Evolutionary conservation across 2,329 filamentous ascomycete species (phyloP), one percentile per base, ranked within the genome.

Genomic region (Diaporthe vexans): DNA sequence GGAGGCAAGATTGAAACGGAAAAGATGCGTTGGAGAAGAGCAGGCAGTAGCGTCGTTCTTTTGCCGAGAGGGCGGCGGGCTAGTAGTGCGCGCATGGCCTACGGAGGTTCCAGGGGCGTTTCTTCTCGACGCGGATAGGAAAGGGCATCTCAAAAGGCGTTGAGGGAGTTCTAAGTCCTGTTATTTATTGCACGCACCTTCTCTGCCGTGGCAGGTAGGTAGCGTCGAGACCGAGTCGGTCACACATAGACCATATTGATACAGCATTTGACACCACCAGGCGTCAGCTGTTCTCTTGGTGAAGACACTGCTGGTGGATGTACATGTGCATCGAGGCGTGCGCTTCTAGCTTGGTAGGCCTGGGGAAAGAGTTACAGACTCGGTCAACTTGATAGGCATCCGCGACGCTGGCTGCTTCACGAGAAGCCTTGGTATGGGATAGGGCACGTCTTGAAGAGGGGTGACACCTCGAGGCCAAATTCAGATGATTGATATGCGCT

Each of bases 101-200:
- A 46, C 51, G 51, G 40, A 21, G 57, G 72, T 37, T 35, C 54
- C 19, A 33, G 56, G 74, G 74, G 58, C 58, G 71, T 73, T 71
- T 68, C 70, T 65, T 59, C 37, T 35, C 65, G 33, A 69, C 71
- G 65, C 67, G 71, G 73, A 43, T 56, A 56, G 68, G 56, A 35
- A 61, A 74, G 59, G 68, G 73, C 73, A 74, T 74, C 52, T 74
- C n/a, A 63, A 68, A 63, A 58, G 73, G 73, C 73, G 73, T 74
- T 74, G 68, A 46, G 68, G 73, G 73, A 72, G 68, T 74, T 74
- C 51, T 35, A 46, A 59, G 46, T 63, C 59, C 26, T 71, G 35
- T 71, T 26, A 54, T 63, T 61, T 72, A 56, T 54, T 72, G 46
- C 57, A 61, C 46, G 35, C 70, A 24, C 48, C 63, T 72, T 72